These are phyloP conservation scores for Alternaria brassicae DNA, from an alignment of 2,329 filamentous ascomycete genomes.

Conservation along the genomic window DNA sequence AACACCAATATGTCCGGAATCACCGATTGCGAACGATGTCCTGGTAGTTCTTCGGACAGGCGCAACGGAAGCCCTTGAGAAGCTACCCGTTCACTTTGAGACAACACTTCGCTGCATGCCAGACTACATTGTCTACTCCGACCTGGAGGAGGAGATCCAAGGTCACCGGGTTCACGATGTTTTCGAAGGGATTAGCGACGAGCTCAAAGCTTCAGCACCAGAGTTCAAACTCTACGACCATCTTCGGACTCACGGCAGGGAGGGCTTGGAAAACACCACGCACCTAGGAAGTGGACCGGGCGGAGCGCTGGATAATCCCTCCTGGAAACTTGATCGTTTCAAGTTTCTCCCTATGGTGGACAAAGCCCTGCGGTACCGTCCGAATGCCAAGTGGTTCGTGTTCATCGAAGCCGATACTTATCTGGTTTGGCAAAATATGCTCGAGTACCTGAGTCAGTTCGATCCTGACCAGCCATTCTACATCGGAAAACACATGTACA, in stretches of 20 bases:
- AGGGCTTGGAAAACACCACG: constrained; percentile 23
- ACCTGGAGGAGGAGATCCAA: constrained; percentile 36
- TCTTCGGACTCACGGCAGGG: constrained; percentile 36
- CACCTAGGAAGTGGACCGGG: constrained; percentile 21
- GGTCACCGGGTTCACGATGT: constrained; percentile 41
- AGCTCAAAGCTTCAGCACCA: constrained; percentile 28
- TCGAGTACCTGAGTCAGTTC: constrained; percentile 60
- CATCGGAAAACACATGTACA: constrained; percentile 61
- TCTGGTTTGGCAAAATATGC: constrained; percentile 59
- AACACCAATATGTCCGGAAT: constrained; percentile 1
- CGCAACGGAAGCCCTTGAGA: constrained; percentile 61
- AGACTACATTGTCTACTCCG: constrained; percentile 45
- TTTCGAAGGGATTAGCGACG: constrained; percentile 31
- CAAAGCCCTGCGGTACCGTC: constrained; percentile 36
- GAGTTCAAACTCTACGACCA: constrained; percentile 45
- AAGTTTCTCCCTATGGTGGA: constrained; percentile 46
- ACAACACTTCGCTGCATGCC: constrained; percentile 46
- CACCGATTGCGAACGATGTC: constrained; percentile 47
- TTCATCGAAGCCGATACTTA: constrained; percentile 67
- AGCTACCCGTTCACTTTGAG: constrained; percentile 55
- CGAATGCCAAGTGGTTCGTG: constrained; percentile 62
- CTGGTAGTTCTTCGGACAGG: constrained; percentile 64
- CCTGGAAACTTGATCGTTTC: constrained; percentile 44
- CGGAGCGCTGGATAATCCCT: constrained; percentile 15
- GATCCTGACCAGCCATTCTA: constrained; percentile 58